phyloP scores from a whole-genome alignment of 106 monocot species.

The Chionographis japonica region DNA sequence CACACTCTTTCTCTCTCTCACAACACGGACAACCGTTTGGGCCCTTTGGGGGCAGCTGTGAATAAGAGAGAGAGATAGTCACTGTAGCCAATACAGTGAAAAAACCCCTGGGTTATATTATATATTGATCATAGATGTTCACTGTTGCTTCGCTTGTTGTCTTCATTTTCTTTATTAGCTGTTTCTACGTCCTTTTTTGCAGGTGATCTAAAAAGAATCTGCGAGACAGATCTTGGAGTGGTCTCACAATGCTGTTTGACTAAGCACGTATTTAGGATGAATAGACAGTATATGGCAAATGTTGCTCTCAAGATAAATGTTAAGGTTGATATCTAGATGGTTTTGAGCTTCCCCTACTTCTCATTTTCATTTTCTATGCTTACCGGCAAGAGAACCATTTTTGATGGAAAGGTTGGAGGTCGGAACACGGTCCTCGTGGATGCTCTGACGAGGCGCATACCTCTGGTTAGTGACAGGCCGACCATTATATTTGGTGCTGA shows the following conservation, averaged over 20 bases:
- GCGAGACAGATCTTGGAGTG: conserved; percentile 93
- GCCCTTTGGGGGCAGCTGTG: too few species aligned
- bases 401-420: conserved; percentile 59
- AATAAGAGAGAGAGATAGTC: too few species aligned
- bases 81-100: too few species aligned
- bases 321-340: conserved; percentile 42
- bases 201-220: conserved; percentile 97
- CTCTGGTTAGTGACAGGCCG: conserved; percentile 65
- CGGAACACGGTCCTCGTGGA: conserved; percentile 83
- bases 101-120: too few species aligned
- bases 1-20: too few species aligned
- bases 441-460: conserved; percentile 63
- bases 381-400: background rate
- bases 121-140: too few species aligned
- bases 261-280: conserved; percentile 83
- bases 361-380: background rate
- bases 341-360: background rate
- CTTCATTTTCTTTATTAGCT: too few species aligned
- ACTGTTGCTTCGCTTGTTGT: too few species aligned
- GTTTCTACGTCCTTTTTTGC: conserved; percentile 5
- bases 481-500: conserved; percentile 95
- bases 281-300: conserved; percentile 94
- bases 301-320: conserved; percentile 97
- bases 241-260: conserved; percentile 97
- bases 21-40: too few species aligned